Percentiles rank a stretch among this genome's conserved stretches.
Evolutionary conservation across 202 grass and related monocot species (phyloP).

Genomic region (Schoenoplectus triqueter): DNA sequence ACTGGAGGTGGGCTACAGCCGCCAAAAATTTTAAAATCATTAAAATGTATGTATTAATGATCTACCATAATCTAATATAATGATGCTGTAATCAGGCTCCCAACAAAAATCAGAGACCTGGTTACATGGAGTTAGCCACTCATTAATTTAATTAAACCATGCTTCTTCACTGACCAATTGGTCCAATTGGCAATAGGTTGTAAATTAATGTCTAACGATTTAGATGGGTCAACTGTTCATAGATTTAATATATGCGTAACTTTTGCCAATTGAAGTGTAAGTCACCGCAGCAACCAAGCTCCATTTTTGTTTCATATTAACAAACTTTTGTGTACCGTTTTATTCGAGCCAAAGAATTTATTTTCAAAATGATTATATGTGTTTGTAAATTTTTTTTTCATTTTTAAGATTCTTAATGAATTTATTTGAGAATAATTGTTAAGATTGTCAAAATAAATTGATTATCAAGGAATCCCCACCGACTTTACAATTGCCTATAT

Average conservation of each 20-base stretch:
- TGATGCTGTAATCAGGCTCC: too few species aligned
- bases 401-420: background rate
- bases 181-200: too few species aligned
- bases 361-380: background rate
- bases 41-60: too few species aligned
- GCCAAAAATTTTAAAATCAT: too few species aligned
- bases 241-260: background rate
- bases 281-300: background rate
- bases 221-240: constrained; percentile 28
- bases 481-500: background rate
- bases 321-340: background rate
- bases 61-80: too few species aligned
- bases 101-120: too few species aligned
- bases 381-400: background rate
- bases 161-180: too few species aligned
- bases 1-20: too few species aligned
- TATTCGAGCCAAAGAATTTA: background rate
- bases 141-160: too few species aligned
- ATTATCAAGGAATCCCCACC: background rate
- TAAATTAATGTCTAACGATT: constrained; percentile 18
- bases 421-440: background rate
- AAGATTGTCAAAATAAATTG: background rate
- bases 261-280: background rate
- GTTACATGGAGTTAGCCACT: too few species aligned
- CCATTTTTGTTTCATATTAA: background rate